These are phyloP conservation scores for Spongiforma sp. DNA, from an alignment of 1,284 basidiomycete genomes.

Conservation along the genomic window DNA sequence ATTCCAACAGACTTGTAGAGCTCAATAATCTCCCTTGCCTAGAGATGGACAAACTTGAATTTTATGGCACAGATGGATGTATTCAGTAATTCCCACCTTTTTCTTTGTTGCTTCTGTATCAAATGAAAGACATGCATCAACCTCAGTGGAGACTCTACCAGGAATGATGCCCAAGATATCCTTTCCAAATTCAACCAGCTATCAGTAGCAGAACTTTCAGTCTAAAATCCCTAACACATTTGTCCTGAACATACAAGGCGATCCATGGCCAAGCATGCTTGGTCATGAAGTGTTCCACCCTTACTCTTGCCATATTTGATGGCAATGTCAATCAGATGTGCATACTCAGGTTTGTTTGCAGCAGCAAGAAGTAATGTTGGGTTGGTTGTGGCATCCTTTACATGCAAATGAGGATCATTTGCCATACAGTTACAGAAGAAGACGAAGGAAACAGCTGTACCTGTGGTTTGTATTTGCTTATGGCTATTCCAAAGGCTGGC, in stretches of 20 bases:
- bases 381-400: constrained; percentile 90
- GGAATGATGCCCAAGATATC: constrained; percentile 96
- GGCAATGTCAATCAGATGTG: constrained; percentile 83
- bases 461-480: constrained; percentile 1
- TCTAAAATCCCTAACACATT: neutral
- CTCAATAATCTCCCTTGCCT: constrained; percentile 91
- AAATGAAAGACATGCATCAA: constrained; percentile 96
- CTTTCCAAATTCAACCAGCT: constrained; percentile 96
- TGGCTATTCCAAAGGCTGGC: neutral
- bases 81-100: constrained; percentile 56
- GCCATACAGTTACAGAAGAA: neutral
- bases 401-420: neutral
- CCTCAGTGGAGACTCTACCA: constrained; percentile 98
- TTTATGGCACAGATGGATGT: neutral
- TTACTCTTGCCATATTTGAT: constrained; percentile 84
- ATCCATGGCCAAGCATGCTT: constrained; percentile 83
- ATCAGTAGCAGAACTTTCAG: neutral
- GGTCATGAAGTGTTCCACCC: constrained; percentile 71
- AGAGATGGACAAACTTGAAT: constrained; percentile 15
- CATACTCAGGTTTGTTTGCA: constrained; percentile 87
- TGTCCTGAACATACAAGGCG: constrained; percentile 65
- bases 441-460: too few species aligned
- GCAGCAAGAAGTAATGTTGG: constrained; percentile 92
- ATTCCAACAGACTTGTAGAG: constrained; percentile 94
- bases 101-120: constrained; percentile 90